Evolutionary conservation across 169 alveolate species (phyloP).

Genomic region (Cryptosporidium sp.): DNA sequence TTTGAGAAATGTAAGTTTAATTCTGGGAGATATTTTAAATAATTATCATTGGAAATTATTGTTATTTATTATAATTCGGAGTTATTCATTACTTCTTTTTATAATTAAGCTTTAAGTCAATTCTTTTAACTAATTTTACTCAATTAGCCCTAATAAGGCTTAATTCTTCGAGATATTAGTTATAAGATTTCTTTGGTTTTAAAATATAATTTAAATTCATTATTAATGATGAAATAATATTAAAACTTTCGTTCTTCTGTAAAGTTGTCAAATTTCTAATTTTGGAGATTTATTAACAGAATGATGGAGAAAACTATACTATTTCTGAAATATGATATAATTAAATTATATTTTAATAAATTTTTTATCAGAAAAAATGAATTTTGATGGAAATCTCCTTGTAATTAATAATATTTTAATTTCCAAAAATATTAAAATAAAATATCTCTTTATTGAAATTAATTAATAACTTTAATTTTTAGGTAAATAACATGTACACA

Average conservation of each 20-base stretch:
- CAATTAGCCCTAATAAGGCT: too few relatives aligned
- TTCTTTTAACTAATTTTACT: too few relatives aligned
- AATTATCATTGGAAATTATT: background rate
- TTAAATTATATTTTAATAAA: background rate
- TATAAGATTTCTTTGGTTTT: background rate
- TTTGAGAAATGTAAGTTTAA: conserved; percentile 70
- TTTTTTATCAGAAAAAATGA: background rate
- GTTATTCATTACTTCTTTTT: background rate
- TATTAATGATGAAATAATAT: conserved; percentile 33
- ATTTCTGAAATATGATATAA: conserved; percentile 18
- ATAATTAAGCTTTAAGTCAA: too few relatives aligned
- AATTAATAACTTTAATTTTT: conserved; percentile 16
- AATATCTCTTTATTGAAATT: background rate
- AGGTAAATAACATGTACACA: conserved; percentile 72
- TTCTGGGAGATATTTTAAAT: background rate
- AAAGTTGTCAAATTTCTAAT: conserved; percentile 11
- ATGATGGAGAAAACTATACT: conserved; percentile 40
- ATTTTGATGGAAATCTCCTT: background rate
- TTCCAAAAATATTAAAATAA: background rate
- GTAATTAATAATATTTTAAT: background rate
- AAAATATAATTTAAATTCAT: background rate
- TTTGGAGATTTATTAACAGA: conserved; percentile 9
- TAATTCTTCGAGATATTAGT: too few relatives aligned
- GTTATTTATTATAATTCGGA: background rate
- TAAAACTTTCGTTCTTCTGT: conserved; percentile 76